These are phyloP conservation scores for Xylariaceae sp. DNA, from an alignment of 2,329 filamentous ascomycete species.

Conservation along the genomic window DNA sequence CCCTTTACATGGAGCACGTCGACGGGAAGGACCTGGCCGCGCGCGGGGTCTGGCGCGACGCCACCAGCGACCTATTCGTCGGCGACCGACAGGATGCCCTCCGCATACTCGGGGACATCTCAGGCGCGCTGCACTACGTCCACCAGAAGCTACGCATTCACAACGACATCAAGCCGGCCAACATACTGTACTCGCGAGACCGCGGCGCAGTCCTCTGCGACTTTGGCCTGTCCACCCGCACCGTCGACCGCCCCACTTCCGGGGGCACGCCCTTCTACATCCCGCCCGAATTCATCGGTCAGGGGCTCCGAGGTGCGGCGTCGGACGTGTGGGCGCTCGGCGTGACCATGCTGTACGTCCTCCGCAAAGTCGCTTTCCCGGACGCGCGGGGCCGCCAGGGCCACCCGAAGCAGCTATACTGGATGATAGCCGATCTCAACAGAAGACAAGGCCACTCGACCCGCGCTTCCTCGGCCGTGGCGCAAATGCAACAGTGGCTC, in stretches of 20 bases:
- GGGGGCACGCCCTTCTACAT: conserved; percentile 57
- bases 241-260: conserved; percentile 36
- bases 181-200: conserved; percentile 52
- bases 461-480: conserved; percentile 29
- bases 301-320: conserved; percentile 43
- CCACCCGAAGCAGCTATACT: conserved; percentile 46
- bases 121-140: conserved; percentile 47
- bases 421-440: conserved; percentile 51
- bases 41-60: conserved; percentile 41
- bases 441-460: conserved; percentile 23
- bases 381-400: conserved; percentile 41
- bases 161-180: conserved; percentile 57
- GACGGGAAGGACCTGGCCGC: conserved; percentile 47
- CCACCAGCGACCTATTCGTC: conserved; percentile 39
- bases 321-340: conserved; percentile 55
- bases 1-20: conserved; percentile 55
- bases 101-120: conserved; percentile 47
- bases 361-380: conserved; percentile 48
- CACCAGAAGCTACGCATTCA: conserved; percentile 47
- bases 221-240: conserved; percentile 47
- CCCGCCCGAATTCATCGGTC: conserved; percentile 52
- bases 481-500: conserved; percentile 51
- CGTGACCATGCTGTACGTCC: conserved; percentile 52
- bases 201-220: conserved; percentile 54
- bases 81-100: conserved; percentile 41